A percentile compares a stretch with the other conserved stretches of the same genome.
These are phyloP conservation scores for Puccinia coronata DNA, from an alignment of 1,284 basidiomycete species.

Conservation along the genomic window DNA sequence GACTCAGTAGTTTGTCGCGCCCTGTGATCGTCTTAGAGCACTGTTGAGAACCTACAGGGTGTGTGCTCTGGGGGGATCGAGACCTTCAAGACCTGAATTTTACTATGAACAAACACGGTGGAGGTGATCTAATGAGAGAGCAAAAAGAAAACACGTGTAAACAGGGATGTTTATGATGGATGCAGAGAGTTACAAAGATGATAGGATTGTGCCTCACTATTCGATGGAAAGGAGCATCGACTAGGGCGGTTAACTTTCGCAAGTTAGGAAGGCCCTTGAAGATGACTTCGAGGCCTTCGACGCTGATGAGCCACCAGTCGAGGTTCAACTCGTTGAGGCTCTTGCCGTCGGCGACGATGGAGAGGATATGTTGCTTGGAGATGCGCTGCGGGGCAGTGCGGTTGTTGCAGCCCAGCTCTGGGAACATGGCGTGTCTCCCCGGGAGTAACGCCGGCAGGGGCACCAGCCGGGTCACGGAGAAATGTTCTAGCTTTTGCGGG, in stretches of 20 bases:
- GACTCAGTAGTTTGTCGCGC: not conserved
- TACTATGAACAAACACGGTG: conserved; percentile 41
- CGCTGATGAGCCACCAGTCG: conserved; percentile 44
- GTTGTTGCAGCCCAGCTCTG: conserved; percentile 19
- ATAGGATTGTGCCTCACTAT: conserved; percentile 18
- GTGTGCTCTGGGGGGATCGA: conserved; percentile 49
- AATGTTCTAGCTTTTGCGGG: conserved; percentile 14
- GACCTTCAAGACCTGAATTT: conserved; percentile 28
- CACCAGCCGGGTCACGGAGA: conserved; percentile 29
- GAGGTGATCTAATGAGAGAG: conserved; percentile 42
- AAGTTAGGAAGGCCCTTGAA: conserved; percentile 40
- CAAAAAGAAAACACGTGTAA: not conserved
- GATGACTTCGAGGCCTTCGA: conserved; percentile 47
- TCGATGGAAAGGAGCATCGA: conserved; percentile 48
- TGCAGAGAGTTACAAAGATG: not conserved
- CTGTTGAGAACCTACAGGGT: conserved; percentile 7
- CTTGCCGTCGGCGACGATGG: conserved; percentile 18
- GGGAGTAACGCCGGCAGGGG: conserved; percentile 35
- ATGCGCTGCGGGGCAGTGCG: conserved; percentile 29
- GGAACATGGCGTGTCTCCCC: conserved; percentile 31
- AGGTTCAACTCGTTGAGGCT: conserved; percentile 37
- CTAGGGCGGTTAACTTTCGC: conserved; percentile 32
- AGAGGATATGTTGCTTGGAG: conserved; percentile 40
- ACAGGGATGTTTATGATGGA: not conserved
- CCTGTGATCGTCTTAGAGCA: not conserved